phyloP scores from a whole-genome alignment of 2,329 filamentous ascomycete genomes.

The Fusarium sp. region DNA sequence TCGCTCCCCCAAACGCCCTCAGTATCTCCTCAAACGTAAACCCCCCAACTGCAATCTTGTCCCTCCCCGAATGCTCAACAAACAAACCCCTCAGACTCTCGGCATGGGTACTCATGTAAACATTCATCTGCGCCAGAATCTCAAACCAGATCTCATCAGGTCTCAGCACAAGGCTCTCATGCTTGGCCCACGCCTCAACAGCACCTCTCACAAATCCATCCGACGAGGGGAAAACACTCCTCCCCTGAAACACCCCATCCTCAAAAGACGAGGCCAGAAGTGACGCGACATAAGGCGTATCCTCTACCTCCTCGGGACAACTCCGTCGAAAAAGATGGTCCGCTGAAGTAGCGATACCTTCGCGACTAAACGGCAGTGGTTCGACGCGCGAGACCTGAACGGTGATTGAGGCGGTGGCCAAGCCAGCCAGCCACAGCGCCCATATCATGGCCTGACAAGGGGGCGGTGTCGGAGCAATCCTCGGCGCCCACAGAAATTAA shows the following conservation, averaged over 20 bases:
- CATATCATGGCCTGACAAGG: slow-evolving; percentile 9
- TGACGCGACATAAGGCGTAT: slow-evolving; percentile 28
- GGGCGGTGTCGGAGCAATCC: too few species aligned
- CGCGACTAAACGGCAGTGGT: slow-evolving; percentile 45
- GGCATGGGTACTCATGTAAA: slow-evolving; percentile 63
- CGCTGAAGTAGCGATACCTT: slow-evolving; percentile 46
- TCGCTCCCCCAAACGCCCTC: slow-evolving; percentile 55
- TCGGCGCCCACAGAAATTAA: too few species aligned
- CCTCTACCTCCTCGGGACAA: slow-evolving; percentile 53
- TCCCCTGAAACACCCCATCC: slow-evolving; percentile 17
- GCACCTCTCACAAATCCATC: slow-evolving; percentile 60
- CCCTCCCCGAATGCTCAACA: slow-evolving; percentile 59
- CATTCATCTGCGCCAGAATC: slow-evolving; percentile 65
- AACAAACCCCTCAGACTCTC: slow-evolving; percentile 62
- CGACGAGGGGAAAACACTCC: slow-evolving; percentile 50
- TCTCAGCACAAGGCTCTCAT: slow-evolving; percentile 63
- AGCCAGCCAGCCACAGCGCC: slow-evolving; percentile 29
- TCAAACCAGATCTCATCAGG: slow-evolving; percentile 70
- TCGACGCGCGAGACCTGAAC: slow-evolving; percentile 47
- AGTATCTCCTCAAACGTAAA: slow-evolving; percentile 48
- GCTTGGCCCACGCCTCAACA: slow-evolving; percentile 63
- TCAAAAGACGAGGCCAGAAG: slow-evolving; percentile 51
- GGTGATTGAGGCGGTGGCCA: slow-evolving; percentile 45
- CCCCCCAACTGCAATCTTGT: slow-evolving; percentile 55
- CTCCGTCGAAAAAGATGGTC: slow-evolving; percentile 51